phyloP scores from a whole-genome alignment of 2,329 filamentous ascomycete genomes.

The Colletotrichum australisinense region DNA sequence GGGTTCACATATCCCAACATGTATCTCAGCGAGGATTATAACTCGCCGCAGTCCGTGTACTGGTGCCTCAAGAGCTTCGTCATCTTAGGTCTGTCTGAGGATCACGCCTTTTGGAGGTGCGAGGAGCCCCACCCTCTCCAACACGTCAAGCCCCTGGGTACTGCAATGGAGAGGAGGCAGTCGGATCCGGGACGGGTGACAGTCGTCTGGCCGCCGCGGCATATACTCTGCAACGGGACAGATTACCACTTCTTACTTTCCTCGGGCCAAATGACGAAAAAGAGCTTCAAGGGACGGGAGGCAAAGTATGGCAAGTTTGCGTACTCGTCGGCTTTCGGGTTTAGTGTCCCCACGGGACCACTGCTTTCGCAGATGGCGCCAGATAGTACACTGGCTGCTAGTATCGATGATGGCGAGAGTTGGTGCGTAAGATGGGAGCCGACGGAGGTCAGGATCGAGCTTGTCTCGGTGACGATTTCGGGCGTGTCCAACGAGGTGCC shows the following conservation, averaged over 20 bases:
- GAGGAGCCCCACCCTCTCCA: slow-evolving; percentile 50
- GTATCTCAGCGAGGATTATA: slow-evolving; percentile 62
- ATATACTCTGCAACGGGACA: slow-evolving; percentile 51
- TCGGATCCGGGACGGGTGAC: not conserved
- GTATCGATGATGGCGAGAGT: slow-evolving; percentile 33
- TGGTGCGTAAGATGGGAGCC: slow-evolving; percentile 30
- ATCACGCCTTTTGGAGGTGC: slow-evolving; percentile 53
- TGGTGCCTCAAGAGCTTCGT: slow-evolving; percentile 60
- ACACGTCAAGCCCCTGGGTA: not conserved
- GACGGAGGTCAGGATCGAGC: slow-evolving; percentile 19
- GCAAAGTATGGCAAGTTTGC: slow-evolving; percentile 54
- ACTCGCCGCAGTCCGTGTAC: slow-evolving; percentile 61
- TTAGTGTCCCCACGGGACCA: slow-evolving; percentile 45
- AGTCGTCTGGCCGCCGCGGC: slow-evolving; percentile 44
- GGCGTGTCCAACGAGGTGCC: not conserved
- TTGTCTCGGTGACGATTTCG: not conserved
- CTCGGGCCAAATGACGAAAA: slow-evolving; percentile 46
- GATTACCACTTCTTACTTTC: slow-evolving; percentile 52
- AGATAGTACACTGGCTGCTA: slow-evolving; percentile 35
- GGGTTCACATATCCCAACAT: slow-evolving; percentile 50
- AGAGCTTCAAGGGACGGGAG: slow-evolving; percentile 46
- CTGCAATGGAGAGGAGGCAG: not conserved
- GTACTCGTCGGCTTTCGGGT: slow-evolving; percentile 52
- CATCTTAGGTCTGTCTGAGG: slow-evolving; percentile 44
- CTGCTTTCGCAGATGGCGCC: slow-evolving; percentile 42